Percentiles rank a stretch among this genome's conserved stretches.
These are phyloP conservation scores for Aphanocladium album DNA, from an alignment of 2,329 filamentous ascomycete species.

Conservation along the genomic window DNA sequence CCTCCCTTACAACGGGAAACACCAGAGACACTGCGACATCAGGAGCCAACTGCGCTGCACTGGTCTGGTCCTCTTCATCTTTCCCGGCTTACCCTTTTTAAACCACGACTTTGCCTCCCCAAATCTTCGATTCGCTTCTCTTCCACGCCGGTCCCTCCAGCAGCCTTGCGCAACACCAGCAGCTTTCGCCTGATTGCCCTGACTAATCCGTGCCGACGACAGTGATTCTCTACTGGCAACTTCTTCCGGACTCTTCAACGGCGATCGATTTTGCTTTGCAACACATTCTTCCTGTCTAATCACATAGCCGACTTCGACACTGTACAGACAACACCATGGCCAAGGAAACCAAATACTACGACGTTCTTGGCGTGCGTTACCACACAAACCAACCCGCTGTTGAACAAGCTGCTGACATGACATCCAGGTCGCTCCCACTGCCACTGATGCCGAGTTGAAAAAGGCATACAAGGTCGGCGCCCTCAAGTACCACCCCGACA, in stretches of 20 bases:
- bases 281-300: background rate
- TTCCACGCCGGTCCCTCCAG: background rate
- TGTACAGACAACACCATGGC: conserved; percentile 54
- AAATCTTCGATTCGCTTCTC: background rate
- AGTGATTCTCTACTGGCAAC: background rate
- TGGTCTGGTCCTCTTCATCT: background rate
- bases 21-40: background rate
- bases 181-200: background rate
- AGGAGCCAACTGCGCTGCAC: too few relatives aligned
- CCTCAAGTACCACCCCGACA: conserved; percentile 86
- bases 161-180: background rate
- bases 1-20: background rate
- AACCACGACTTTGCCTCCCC: background rate
- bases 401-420: background rate
- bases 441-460: conserved; percentile 82
- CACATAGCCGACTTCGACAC: background rate
- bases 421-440: conserved; percentile 66
- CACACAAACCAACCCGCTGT: background rate
- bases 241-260: background rate
- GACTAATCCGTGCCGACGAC: background rate
- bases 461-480: conserved; percentile 83
- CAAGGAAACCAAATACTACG: conserved; percentile 75
- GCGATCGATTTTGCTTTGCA: background rate
- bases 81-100: too few relatives aligned
- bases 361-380: conserved; percentile 59